Evolutionary conservation across 257 asterid species (phyloP), one percentile per base, ranked within the genome.

Genomic region (Leonotis leonurus): DNA sequence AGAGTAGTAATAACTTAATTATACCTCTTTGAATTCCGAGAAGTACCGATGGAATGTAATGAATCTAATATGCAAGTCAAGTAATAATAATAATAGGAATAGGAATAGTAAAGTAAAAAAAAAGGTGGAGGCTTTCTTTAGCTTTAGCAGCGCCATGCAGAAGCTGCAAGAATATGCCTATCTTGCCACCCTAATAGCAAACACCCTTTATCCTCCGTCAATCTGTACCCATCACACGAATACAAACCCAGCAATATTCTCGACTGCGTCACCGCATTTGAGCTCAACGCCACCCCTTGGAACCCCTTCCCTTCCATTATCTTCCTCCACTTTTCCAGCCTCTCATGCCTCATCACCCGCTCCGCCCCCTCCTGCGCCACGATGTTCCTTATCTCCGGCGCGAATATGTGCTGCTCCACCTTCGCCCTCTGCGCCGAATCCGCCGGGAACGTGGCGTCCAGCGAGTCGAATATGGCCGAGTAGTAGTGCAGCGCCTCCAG

Each of bases 171-270:
- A 33, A 87, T 76, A 54, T 85, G 78, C 51, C 94, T 81, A 65
- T 87, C 94, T 65, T 87, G 96, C 96, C 96, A 88, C 22, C 96
- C 96, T 75, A 88, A 57, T 0, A 88, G 92, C 84, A 88, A 72
- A 69, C 95, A 81, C 2, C 96, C 96, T 17, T 63, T 80, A 21
- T 88, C 96, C 60, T 85, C 90, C 30, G 92, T 85, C 80, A 88
- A 69, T 55, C 89, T 83, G 52, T 88, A 88, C 2, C 95, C 96
- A 51, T 88, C 96, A 35, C 96, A 88, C 0, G 96, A 88, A 56
- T 88, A 88, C 37, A 85, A 64, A 2, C 92, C 91, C 67, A 88
- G 65, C 81, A 88, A 73, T 60, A 88, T 83, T 70, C 84, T 85
- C 1, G 96, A 88, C 29, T 88, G 96, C 6, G 90, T 83, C 3